A percentile compares a stretch with the other conserved stretches of the same genome.
Conservation (phyloP, 164 flowering plant species). For the Cinnamomum chago region DNA sequence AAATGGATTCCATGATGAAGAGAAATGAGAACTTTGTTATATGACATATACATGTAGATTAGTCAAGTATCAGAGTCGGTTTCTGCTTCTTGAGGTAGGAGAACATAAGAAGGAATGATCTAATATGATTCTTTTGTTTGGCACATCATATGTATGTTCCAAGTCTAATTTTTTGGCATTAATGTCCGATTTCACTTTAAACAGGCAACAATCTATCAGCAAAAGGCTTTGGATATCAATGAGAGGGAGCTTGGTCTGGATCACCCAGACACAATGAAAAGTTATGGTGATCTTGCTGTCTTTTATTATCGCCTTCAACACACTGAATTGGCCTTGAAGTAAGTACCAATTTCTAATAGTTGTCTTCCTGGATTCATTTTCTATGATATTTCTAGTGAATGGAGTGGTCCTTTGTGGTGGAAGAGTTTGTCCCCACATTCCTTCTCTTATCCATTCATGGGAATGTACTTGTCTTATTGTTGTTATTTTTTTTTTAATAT, state of each 20-base stretch:
- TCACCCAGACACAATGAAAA: conserved; percentile 98
- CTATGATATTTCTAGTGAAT: neutral
- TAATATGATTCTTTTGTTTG: neutral
- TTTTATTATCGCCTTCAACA: conserved; percentile 95
- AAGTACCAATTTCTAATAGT: conserved; percentile 20
- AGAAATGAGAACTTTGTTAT: too few species aligned
- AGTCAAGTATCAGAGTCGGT: neutral
- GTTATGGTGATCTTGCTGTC: conserved; percentile 95
- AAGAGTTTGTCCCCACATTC: neutral
- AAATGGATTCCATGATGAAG: too few species aligned
- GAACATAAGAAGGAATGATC: neutral
- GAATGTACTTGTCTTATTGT: too few species aligned
- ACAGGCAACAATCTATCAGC: conserved; percentile 94
- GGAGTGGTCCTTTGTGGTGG: neutral
- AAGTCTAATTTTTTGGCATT: neutral
- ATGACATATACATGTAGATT: neutral
- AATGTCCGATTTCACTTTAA: neutral
- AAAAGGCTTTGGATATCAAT: conserved; percentile 91
- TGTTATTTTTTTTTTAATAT: neutral
- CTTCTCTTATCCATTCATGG: neutral
- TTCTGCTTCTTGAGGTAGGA: neutral
- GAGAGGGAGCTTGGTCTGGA: conserved; percentile 98
- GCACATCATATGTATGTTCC: neutral
- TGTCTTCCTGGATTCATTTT: neutral
- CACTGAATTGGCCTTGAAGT: conserved; percentile 92